These are phyloP conservation scores for Tetracentron sinense DNA, from an alignment of 164 flowering plant species.

Conservation along the genomic window DNA sequence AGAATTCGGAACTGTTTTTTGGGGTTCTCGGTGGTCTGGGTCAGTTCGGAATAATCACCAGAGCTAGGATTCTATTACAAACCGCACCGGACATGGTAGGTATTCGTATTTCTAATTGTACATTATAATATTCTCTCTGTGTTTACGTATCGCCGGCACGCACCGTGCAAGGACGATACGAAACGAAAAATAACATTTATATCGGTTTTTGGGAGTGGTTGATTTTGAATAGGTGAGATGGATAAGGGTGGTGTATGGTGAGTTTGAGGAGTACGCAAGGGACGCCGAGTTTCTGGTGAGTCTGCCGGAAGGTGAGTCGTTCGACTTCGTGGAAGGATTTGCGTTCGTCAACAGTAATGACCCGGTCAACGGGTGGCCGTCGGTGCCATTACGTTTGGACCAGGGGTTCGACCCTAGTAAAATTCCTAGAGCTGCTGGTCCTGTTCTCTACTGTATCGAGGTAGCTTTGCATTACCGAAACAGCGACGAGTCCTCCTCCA, in stretches of 20 bases:
- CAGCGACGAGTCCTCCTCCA: conserved; percentile 21
- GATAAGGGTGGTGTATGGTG: conserved; percentile 75
- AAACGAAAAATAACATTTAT: too few species aligned
- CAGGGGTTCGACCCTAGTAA: conserved; percentile 41
- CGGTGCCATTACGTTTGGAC: conserved; percentile 45
- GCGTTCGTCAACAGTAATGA: conserved; percentile 71
- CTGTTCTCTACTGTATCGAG: conserved; percentile 83
- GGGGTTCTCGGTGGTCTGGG: conserved; percentile 83
- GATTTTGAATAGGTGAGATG: conserved; percentile 81
- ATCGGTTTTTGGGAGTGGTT: too few species aligned
- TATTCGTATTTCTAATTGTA: background rate
- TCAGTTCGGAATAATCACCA: conserved; percentile 83
- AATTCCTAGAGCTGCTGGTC: conserved; percentile 45
- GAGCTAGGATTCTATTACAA: conserved; percentile 62
- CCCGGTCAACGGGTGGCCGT: conserved; percentile 67
- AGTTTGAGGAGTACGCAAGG: conserved; percentile 56
- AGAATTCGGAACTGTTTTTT: conserved; percentile 59
- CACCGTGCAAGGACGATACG: background rate
- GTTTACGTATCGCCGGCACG: background rate
- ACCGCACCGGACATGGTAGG: conserved; percentile 70
- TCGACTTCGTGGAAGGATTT: conserved; percentile 87
- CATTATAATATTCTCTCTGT: too few species aligned
- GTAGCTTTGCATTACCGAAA: conserved; percentile 51
- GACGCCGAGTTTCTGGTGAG: conserved; percentile 74
- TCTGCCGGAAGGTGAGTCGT: conserved; percentile 38